Evolutionary conservation across 2,329 filamentous ascomycete genomes (phyloP).

Genomic region (Dendryphion nanum): DNA sequence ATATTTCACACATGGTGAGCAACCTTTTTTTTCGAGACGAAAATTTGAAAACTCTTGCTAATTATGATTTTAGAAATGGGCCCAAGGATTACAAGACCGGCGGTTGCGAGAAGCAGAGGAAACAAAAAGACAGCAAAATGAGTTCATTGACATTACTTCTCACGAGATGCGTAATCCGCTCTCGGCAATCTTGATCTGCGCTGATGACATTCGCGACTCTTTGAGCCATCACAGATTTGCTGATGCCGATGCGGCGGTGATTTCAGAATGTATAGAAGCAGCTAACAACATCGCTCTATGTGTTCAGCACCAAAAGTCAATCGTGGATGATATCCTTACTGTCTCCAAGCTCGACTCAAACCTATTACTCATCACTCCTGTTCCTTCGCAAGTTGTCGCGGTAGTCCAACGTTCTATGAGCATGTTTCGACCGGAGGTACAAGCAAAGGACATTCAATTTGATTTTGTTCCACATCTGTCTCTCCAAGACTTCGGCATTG

Average conservation of each 20-base stretch:
- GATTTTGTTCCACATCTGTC: slow-evolving; percentile 34
- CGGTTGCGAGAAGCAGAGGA: slow-evolving; percentile 30
- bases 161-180: slow-evolving; percentile 48
- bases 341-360: slow-evolving; percentile 46
- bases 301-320: slow-evolving; percentile 46
- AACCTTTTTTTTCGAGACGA: too few relatives aligned
- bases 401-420: slow-evolving; percentile 33
- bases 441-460: slow-evolving; percentile 26
- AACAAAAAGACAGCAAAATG: slow-evolving; percentile 32
- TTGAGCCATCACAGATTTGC: slow-evolving; percentile 7
- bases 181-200: slow-evolving; percentile 43
- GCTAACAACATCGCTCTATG: slow-evolving; percentile 45
- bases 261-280: slow-evolving; percentile 30
- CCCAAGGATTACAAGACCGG: slow-evolving; percentile 32
- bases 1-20: slow-evolving; percentile 37
- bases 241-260: slow-evolving; percentile 12
- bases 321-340: slow-evolving; percentile 49
- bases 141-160: slow-evolving; percentile 36
- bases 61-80: slow-evolving; percentile 42
- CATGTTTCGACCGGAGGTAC: slow-evolving; percentile 40
- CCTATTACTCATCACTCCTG: slow-evolving; percentile 42
- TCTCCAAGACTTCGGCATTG: slow-evolving; percentile 34
- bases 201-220: slow-evolving; percentile 37
- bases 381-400: slow-evolving; percentile 35
- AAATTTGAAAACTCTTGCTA: too few relatives aligned